A percentile compares a stretch with the other conserved stretches of the same genome.
These are phyloP conservation scores for Moesziomyces globuligerus DNA, from an alignment of 1,284 basidiomycete genomes.

Conservation along the genomic window DNA sequence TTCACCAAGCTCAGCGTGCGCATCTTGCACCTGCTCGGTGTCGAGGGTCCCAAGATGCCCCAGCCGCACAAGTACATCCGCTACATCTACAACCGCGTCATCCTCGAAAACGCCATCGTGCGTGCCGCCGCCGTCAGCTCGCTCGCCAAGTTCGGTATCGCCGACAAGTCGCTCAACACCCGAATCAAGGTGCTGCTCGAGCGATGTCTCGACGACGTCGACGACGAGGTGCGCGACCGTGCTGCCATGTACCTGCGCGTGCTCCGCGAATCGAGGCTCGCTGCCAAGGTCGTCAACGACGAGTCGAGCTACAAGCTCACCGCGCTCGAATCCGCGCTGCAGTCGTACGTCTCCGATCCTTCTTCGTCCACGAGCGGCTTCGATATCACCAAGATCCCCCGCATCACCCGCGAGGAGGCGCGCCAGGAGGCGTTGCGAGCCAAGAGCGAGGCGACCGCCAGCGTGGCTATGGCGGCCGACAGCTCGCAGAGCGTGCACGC, in stretches of 20 bases:
- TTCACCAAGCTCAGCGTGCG: constrained; percentile 99
- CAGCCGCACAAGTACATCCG: constrained; percentile 98
- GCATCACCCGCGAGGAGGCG: constrained; percentile 58
- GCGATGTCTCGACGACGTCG: constrained; percentile 96
- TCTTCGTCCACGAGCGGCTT: constrained; percentile 51
- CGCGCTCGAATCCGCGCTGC: constrained; percentile 57
- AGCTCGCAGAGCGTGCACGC: constrained; percentile 46
- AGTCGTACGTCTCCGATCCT: constrained; percentile 57
- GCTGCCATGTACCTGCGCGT: constrained; percentile 86
- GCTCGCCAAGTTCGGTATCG: constrained; percentile 94
- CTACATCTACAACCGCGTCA: constrained; percentile 99
- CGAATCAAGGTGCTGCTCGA: constrained; percentile 77
- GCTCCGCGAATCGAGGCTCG: constrained; percentile 81
- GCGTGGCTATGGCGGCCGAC: constrained; percentile 63
- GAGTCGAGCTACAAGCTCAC: constrained; percentile 72
- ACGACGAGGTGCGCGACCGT: constrained; percentile 98
- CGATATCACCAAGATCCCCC: constrained; percentile 57
- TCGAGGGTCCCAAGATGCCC: constrained; percentile 93
- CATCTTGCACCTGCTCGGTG: constrained; percentile 91
- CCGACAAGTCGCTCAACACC: constrained; percentile 80
- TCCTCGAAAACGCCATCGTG: constrained; percentile 97
- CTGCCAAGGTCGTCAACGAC: constrained; percentile 88
- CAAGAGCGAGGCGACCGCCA: constrained; percentile 60
- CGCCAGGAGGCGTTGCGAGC: constrained; percentile 58
- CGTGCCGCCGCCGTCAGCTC: constrained; percentile 94